phyloP scores from a whole-genome alignment of 495 filamentous ascomycete genomes.

The Tuber indicum region DNA sequence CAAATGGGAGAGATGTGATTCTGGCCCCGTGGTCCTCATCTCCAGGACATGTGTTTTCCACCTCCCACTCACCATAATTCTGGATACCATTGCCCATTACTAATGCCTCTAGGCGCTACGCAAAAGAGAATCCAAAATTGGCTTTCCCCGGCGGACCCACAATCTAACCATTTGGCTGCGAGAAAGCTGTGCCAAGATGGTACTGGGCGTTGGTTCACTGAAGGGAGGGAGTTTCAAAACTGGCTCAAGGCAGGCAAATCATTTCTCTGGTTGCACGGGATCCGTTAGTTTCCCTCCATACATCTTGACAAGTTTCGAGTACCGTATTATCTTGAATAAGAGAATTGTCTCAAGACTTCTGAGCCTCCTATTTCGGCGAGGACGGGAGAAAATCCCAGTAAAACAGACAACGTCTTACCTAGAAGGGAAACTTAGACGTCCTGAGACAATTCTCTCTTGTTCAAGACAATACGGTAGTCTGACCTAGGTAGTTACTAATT shows the following conservation, averaged over 20 bases:
- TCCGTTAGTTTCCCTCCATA: conserved; percentile 15
- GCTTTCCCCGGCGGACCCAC: conserved; percentile 7
- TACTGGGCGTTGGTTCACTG: conserved; percentile 19
- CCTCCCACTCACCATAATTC: too few species aligned
- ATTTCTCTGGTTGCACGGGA: conserved; percentile 24
- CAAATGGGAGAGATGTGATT: too few species aligned
- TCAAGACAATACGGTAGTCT: too few species aligned
- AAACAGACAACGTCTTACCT: too few species aligned
- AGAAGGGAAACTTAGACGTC: too few species aligned
- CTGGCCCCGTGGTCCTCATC: neutral
- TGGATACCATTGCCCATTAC: neutral
- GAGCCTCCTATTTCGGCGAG: too few species aligned
- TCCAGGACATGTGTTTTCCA: neutral
- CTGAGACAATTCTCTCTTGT: too few species aligned
- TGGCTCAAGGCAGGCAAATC: conserved; percentile 13
- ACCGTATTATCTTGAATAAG: too few species aligned
- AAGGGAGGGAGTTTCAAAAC: conserved; percentile 5
- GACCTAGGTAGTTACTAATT: conserved; percentile 18
- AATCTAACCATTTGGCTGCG: conserved; percentile 17
- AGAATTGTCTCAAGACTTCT: too few species aligned
- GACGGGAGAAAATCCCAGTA: too few species aligned
- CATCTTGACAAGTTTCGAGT: too few species aligned
- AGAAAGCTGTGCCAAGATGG: conserved; percentile 13
- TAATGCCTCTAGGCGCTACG: neutral
- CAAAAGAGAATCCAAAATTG: neutral